Conservation (phyloP, 2,329 filamentous ascomycete species). For the Fusarium staphyleae region DNA sequence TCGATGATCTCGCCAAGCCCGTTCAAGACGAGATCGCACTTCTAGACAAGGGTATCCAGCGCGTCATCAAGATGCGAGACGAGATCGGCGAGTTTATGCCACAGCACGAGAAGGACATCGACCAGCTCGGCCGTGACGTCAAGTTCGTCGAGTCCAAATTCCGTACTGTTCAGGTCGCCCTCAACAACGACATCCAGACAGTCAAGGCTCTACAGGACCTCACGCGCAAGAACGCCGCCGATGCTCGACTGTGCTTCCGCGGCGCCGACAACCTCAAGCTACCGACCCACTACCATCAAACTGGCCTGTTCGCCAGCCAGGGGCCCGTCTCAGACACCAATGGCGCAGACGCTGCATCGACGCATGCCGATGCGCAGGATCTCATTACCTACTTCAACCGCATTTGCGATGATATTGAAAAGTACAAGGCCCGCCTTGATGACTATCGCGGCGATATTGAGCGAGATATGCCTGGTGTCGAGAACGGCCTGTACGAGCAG, state of each 20-base stretch:
- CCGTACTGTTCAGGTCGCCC: constrained; percentile 53
- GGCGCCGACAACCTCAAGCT: constrained; percentile 78
- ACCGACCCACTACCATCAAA: constrained; percentile 64
- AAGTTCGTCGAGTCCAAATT: constrained; percentile 60
- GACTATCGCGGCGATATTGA: constrained; percentile 56
- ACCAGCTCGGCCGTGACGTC: constrained; percentile 56
- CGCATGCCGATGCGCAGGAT: constrained; percentile 51
- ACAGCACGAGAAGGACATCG: constrained; percentile 58
- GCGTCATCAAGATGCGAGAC: constrained; percentile 78
- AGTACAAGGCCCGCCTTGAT: constrained; percentile 53
- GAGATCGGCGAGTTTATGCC: constrained; percentile 75
- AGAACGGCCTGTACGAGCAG: constrained; percentile 55
- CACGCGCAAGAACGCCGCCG: constrained; percentile 68
- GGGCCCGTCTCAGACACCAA: constrained; percentile 41
- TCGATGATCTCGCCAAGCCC: constrained; percentile 85
- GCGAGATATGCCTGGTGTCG: constrained; percentile 56
- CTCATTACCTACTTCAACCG: constrained; percentile 56
- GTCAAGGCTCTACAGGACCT: constrained; percentile 68
- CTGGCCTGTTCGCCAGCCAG: constrained; percentile 52
- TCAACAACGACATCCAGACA: constrained; percentile 65
- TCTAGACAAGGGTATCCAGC: constrained; percentile 81
- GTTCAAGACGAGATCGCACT: constrained; percentile 79
- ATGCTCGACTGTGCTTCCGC: constrained; percentile 75
- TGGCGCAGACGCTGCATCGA: constrained; percentile 45
- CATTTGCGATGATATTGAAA: constrained; percentile 52